phyloP scores from a whole-genome alignment of 139 green algal genomes.

The Spirogloea muscicola region DNA sequence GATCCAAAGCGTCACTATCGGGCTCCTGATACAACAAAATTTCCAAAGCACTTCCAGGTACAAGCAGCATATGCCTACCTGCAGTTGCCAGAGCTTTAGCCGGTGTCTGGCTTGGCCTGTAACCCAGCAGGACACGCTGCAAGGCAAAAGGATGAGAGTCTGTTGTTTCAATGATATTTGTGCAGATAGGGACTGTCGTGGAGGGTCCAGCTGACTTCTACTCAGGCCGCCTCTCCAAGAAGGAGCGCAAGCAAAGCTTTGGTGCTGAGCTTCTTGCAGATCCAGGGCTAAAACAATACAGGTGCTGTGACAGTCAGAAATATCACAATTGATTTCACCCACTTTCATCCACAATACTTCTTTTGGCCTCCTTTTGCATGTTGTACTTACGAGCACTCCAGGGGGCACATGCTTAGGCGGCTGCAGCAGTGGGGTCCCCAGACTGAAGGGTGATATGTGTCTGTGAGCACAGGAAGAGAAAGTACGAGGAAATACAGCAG shows the following conservation, averaged over 20 bases:
- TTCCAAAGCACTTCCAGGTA: conserved; percentile 52
- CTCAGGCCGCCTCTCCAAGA: conserved; percentile 62
- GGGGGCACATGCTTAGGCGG: no score
- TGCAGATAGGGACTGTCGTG: conserved; percentile 75
- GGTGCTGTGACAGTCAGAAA: no score
- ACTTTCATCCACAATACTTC: no score
- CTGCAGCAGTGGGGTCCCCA: no score
- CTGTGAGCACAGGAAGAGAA: no score
- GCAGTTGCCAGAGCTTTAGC: neutral
- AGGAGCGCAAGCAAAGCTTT: conserved; percentile 61
- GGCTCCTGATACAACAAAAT: conserved; percentile 58
- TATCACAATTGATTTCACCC: no score
- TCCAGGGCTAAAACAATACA: conserved; percentile 10
- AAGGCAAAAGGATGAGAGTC: conserved; percentile 3
- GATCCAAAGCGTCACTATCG: conserved; percentile 91
- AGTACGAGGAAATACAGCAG: no score
- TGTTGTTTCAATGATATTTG: conserved; percentile 13
- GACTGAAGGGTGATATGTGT: no score
- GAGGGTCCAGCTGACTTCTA: conserved; percentile 69
- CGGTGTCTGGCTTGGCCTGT: neutral
- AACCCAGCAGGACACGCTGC: neutral
- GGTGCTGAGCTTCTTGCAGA: conserved; percentile 49
- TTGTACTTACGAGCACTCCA: no score
- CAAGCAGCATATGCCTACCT: neutral
- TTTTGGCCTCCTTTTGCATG: no score